Conservation (phyloP, 2,329 filamentous ascomycete genomes). For the Xenoacremonium recifei region DNA sequence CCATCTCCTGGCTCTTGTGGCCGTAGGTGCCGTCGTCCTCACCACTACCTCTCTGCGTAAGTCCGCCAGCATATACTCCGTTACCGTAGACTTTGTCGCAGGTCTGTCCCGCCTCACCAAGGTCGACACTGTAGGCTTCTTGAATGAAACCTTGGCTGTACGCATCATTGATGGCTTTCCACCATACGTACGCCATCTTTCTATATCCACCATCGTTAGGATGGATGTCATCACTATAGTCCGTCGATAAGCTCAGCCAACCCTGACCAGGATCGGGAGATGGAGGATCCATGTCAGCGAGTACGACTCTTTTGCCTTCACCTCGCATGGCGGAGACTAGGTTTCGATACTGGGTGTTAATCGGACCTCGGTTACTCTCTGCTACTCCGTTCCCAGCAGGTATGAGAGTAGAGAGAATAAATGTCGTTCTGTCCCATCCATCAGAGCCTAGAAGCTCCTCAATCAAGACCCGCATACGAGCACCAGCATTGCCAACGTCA, state of each 20-base stretch:
- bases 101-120: too few relatives aligned
- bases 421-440: too few relatives aligned
- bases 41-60: slow-evolving; percentile 28
- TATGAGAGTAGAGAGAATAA: too few relatives aligned
- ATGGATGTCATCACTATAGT: slow-evolving; percentile 29
- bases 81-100: slow-evolving; percentile 22
- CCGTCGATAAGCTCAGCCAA: not conserved
- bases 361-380: too few relatives aligned
- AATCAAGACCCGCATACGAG: slow-evolving; percentile 14
- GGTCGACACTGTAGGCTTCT: too few relatives aligned
- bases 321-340: not conserved
- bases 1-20: slow-evolving; percentile 18
- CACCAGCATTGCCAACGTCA: slow-evolving; percentile 5
- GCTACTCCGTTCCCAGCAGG: too few relatives aligned
- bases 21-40: slow-evolving; percentile 28
- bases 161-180: slow-evolving; percentile 29
- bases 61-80: slow-evolving; percentile 19
- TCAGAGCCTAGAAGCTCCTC: too few relatives aligned
- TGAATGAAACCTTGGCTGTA: too few relatives aligned
- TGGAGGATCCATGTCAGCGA: slow-evolving; percentile 3
- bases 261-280: not conserved
- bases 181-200: slow-evolving; percentile 35
- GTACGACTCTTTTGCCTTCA: slow-evolving; percentile 1
- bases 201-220: slow-evolving; percentile 33
- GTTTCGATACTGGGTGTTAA: slow-evolving; percentile 1